A percentile compares a stretch with the other conserved stretches of the same genome.
Conservation (phyloP, 345 rosid species). For the Ceriops decandra region DNA sequence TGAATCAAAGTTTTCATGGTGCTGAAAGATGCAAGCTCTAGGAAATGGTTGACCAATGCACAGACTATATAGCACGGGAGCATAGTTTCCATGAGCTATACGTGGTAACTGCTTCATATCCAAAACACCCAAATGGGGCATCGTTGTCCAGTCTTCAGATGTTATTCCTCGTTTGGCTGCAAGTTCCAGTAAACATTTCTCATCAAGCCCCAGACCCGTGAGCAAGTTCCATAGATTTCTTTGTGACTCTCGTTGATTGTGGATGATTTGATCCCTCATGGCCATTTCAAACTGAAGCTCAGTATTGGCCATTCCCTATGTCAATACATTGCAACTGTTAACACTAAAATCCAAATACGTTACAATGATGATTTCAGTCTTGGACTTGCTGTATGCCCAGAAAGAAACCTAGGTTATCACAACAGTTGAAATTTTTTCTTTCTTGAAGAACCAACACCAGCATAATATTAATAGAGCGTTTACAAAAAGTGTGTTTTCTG, state of each 20-base stretch:
- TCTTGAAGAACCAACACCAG: not conserved
- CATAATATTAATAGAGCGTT: not conserved
- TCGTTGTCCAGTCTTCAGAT: constrained; percentile 63
- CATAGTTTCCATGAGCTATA: constrained; percentile 26
- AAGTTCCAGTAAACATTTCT: constrained; percentile 63
- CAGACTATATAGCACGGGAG: constrained; percentile 34
- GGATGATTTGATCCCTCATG: constrained; percentile 92
- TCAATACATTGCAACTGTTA: constrained; percentile 4
- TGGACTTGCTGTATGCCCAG: not conserved
- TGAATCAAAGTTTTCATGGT: constrained; percentile 37
- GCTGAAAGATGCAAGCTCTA: constrained; percentile 52
- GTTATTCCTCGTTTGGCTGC: constrained; percentile 80
- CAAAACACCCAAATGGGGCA: constrained; percentile 41
- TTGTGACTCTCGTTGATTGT: constrained; percentile 80
- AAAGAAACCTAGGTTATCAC: not conserved
- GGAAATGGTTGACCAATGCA: constrained; percentile 42
- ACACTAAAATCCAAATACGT: too few species aligned
- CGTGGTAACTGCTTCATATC: constrained; percentile 43
- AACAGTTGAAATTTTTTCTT: not conserved
- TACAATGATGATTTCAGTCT: too few species aligned
- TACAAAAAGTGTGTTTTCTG: not conserved
- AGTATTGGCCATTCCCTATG: constrained; percentile 82
- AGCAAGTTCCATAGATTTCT: constrained; percentile 76
- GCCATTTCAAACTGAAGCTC: constrained; percentile 98
- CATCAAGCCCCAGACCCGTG: constrained; percentile 74